Evolutionary conservation across 2,329 filamentous ascomycete species (phyloP).

Genomic region (Nectriaceae sp.): DNA sequence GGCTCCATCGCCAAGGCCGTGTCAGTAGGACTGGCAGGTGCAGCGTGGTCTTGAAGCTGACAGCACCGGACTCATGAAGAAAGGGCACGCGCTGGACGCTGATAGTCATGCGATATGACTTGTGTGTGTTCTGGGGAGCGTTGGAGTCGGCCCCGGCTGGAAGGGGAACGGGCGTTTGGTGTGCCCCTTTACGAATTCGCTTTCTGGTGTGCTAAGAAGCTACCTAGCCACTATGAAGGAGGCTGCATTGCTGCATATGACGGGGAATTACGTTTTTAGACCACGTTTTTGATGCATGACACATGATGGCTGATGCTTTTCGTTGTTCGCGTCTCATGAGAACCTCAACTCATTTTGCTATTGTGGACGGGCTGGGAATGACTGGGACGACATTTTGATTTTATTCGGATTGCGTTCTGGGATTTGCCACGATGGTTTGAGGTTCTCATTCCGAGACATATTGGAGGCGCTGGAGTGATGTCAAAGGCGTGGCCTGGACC

Average conservation of each 20-base stretch:
- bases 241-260: constrained; percentile 39
- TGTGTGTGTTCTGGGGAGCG: constrained; percentile 31
- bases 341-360: constrained; percentile 26
- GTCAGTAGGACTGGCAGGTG: constrained; percentile 27
- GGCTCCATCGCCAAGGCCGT: constrained; percentile 29
- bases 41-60: constrained; percentile 32
- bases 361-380: constrained; percentile 27
- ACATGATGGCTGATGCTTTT: constrained; percentile 47
- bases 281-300: constrained; percentile 53
- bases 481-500: constrained; percentile 22
- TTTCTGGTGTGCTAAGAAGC: constrained; percentile 29
- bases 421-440: constrained; percentile 23
- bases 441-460: constrained; percentile 18
- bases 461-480: constrained; percentile 24
- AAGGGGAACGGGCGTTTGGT: constrained; percentile 30
- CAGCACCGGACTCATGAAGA: constrained; percentile 24
- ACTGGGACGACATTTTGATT: constrained; percentile 18
- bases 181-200: constrained; percentile 28
- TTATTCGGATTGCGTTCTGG: constrained; percentile 25
- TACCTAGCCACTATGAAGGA: constrained; percentile 24
- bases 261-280: constrained; percentile 46
- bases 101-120: constrained; percentile 27
- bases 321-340: constrained; percentile 39
- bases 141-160: constrained; percentile 33
- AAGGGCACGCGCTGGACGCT: constrained; percentile 22